These are phyloP conservation scores for Heterobasidion parviporum DNA, from an alignment of 1,284 basidiomycete species.

Conservation along the genomic window DNA sequence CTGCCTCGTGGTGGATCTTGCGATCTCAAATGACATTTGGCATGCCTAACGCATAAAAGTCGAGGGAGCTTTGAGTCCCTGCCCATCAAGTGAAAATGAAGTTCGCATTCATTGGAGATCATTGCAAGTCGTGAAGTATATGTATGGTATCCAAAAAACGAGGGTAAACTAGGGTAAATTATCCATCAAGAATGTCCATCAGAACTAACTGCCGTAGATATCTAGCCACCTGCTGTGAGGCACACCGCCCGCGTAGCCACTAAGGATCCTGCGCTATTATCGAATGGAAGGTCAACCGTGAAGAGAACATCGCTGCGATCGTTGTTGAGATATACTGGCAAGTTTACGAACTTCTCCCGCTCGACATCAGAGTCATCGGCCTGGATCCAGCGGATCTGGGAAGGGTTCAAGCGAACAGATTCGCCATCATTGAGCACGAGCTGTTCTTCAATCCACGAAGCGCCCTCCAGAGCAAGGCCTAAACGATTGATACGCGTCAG, in stretches of 20 bases:
- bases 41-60: no score
- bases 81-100: no score
- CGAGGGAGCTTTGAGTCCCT: no score
- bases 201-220: neutral
- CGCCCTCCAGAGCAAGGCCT: conserved; percentile 86
- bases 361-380: conserved; percentile 35
- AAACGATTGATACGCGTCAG: neutral
- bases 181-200: neutral
- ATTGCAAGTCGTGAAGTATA: neutral
- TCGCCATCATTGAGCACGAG: conserved; percentile 80
- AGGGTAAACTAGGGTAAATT: neutral
- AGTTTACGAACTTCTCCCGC: conserved; percentile 45
- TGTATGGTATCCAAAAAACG: neutral
- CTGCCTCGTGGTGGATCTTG: no score
- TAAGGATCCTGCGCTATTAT: conserved; percentile 51
- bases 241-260: conserved; percentile 78
- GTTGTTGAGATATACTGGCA: conserved; percentile 89
- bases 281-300: conserved; percentile 75
- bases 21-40: no score
- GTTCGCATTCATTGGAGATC: neutral
- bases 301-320: conserved; percentile 89
- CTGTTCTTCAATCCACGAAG: conserved; percentile 59
- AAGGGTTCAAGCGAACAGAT: conserved; percentile 65
- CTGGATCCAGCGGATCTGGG: conserved; percentile 83
- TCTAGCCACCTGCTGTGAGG: conserved; percentile 63